Evolutionary conservation across 2,329 filamentous ascomycete genomes (phyloP).

Genomic region (Cercospora brassicicola): DNA sequence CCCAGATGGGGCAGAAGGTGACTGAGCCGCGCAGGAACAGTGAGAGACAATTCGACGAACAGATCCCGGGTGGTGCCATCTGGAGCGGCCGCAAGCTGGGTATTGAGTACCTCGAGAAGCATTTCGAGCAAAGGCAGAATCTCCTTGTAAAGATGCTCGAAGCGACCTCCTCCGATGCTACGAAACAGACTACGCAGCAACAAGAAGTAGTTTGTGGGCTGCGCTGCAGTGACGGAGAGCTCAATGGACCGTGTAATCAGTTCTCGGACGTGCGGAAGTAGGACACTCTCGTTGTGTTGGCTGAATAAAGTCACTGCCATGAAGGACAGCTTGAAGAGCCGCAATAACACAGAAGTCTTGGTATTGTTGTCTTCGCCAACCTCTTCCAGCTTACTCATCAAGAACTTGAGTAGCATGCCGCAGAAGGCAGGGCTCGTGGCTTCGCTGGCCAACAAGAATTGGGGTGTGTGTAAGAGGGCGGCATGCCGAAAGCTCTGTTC

Average conservation of each 20-base stretch:
- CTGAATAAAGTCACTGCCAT: conserved; percentile 99
- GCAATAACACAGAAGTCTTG: conserved; percentile 86
- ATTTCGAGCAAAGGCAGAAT: conserved; percentile 95
- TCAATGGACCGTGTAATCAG: conserved; percentile 98
- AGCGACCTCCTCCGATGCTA: conserved; percentile 94
- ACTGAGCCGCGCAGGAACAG: conserved; percentile 88
- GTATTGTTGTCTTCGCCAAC: conserved; percentile 89
- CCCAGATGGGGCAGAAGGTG: conserved; percentile 93
- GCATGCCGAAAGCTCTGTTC: conserved; percentile 98
- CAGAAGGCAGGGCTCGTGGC: conserved; percentile 96
- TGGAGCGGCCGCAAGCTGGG: conserved; percentile 81
- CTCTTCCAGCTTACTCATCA: conserved; percentile 95
- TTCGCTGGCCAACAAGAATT: conserved; percentile 98
- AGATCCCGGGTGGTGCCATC: conserved; percentile 90
- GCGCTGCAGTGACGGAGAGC: conserved; percentile 88
- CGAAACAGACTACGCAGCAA: conserved; percentile 88
- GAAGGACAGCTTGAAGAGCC: conserved; percentile 96
- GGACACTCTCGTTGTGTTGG: conserved; percentile 88
- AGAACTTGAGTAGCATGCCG: conserved; percentile 93
- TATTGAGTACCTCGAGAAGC: conserved; percentile 96
- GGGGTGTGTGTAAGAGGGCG: conserved; percentile 87
- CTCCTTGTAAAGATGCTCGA: conserved; percentile 97
- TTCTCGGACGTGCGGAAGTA: conserved; percentile 92
- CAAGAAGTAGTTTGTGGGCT: conserved; percentile 98
- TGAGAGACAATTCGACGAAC: conserved; percentile 95